A percentile compares a stretch with the other conserved stretches of the same genome.
These are phyloP conservation scores for Xylaria venustula DNA, from an alignment of 495 filamentous ascomycete genomes.

Conservation along the genomic window DNA sequence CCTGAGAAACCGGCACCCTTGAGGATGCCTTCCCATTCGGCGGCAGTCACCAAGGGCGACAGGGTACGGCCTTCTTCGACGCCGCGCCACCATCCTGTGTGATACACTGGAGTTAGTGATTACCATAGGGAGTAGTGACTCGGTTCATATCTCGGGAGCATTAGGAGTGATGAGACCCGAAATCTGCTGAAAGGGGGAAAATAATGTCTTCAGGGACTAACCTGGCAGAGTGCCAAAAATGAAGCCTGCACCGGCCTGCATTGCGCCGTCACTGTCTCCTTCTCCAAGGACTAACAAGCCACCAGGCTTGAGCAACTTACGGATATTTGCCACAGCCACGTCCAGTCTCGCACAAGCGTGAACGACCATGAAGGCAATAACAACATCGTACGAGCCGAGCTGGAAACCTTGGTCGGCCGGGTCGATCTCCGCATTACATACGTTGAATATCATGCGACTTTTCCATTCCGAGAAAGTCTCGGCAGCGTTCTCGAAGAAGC, in stretches of 20 bases:
- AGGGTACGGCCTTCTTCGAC: conserved; percentile 30
- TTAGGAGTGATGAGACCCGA: no score
- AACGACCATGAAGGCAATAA: conserved; percentile 42
- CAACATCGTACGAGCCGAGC: conserved; percentile 36
- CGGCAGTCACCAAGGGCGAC: conserved; percentile 27
- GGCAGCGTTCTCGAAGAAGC: conserved; percentile 39
- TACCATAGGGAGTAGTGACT: no score
- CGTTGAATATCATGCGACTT: conserved; percentile 30
- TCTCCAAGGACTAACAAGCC: conserved; percentile 23
- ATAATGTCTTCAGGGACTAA: no score
- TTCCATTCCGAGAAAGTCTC: conserved; percentile 26
- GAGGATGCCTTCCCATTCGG: conserved; percentile 39
- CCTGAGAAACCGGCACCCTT: conserved; percentile 43
- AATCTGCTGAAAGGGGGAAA: no score
- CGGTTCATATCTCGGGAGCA: no score
- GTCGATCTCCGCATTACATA: conserved; percentile 39
- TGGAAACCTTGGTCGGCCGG: conserved; percentile 40
- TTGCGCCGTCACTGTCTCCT: background rate
- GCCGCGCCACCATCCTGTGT: conserved; percentile 51
- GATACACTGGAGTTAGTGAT: no score
- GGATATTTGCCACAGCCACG: conserved; percentile 12
- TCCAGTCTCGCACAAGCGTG: conserved; percentile 26
- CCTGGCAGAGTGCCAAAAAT: conserved; percentile 35
- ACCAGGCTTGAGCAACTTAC: conserved; percentile 25
- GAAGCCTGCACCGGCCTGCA: conserved; percentile 22